Evolutionary conservation across 2,329 filamentous ascomycete species (phyloP).

Genomic region (Pestalotiopsis sp.): DNA sequence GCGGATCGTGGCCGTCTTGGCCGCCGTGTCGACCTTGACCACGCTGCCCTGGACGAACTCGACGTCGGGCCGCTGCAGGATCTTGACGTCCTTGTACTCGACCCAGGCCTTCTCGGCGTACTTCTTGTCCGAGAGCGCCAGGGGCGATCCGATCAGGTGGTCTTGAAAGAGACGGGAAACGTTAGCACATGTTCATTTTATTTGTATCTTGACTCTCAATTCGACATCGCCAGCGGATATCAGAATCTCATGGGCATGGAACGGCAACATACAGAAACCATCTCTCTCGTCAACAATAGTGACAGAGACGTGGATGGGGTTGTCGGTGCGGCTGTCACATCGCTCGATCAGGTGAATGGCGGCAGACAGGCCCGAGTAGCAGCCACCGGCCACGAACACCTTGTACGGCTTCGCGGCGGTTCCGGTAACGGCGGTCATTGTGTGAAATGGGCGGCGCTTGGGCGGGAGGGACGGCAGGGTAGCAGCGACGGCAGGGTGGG

Average conservation of each 20-base stretch:
- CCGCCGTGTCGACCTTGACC: constrained; percentile 57
- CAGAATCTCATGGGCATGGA: constrained; percentile 10
- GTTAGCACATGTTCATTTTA: background rate
- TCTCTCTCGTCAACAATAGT: constrained; percentile 80
- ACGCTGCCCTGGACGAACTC: constrained; percentile 69
- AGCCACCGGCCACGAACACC: constrained; percentile 71
- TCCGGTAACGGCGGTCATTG: constrained; percentile 3
- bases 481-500: background rate
- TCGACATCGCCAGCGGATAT: constrained; percentile 13
- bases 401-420: constrained; percentile 41
- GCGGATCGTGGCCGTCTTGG: constrained; percentile 61
- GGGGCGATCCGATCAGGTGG: constrained; percentile 75
- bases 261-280: constrained; percentile 70
- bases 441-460: background rate
- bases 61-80: constrained; percentile 65
- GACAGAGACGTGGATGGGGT: constrained; percentile 63
- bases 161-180: constrained; percentile 44
- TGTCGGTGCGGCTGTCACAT: constrained; percentile 49
- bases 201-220: background rate
- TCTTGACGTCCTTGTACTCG: constrained; percentile 67
- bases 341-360: constrained; percentile 70
- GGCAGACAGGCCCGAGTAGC: constrained; percentile 71
- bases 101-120: constrained; percentile 73
- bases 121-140: constrained; percentile 66
- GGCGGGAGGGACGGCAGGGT: background rate